Evolutionary conservation across 371 early-diverging fungal species (phyloP), one percentile per base, ranked within the genome.

Genomic region (Fennellomyces sp.): DNA sequence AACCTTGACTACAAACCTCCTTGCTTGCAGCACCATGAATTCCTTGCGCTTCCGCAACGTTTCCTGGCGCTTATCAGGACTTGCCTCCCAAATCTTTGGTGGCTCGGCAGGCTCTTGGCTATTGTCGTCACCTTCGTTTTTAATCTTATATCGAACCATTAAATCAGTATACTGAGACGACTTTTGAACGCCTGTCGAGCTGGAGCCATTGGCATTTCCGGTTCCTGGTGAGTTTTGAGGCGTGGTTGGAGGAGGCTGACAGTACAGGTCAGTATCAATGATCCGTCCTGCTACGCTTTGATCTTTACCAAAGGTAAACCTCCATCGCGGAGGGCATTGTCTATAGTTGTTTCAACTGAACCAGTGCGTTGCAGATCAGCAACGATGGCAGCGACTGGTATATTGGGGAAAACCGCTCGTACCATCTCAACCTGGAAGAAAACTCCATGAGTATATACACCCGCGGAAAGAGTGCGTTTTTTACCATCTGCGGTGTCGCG

Each of bases 341-440:
- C 94, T 61, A 91, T 90, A 11, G 95, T 95, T 27, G 83, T 76
- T 59, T 93, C 93, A 13, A 94, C 93, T 29, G 91, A 92, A 10
- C 95, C 94, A 17, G 94, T 94, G 49, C 90, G 86, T 61, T 90
- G 87, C 23, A 96, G 82, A 73, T 94, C 95, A 8, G 85, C 87
- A 35, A 89, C 85, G 54, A 96, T 91, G 25, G 93, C 90, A n/a
- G 90, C 83, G 23, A 84, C 82, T 2, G 92, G 91, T 47, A 94
- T 88, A 61, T 91, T 80, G 2, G 96, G 96, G 55, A 96, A 96
- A 93, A 96, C 93, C 28, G 84, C 68, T 58, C 86, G 85, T 1
- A 93, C 91, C 36, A 85, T 86, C 50, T 88, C 87, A 39, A 93
- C 83, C 83, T 93, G 66, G 25, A 55, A 17, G 60, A 11, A 21